Conservation (phyloP, 257 asterid species). For the Echium plantagineum region DNA sequence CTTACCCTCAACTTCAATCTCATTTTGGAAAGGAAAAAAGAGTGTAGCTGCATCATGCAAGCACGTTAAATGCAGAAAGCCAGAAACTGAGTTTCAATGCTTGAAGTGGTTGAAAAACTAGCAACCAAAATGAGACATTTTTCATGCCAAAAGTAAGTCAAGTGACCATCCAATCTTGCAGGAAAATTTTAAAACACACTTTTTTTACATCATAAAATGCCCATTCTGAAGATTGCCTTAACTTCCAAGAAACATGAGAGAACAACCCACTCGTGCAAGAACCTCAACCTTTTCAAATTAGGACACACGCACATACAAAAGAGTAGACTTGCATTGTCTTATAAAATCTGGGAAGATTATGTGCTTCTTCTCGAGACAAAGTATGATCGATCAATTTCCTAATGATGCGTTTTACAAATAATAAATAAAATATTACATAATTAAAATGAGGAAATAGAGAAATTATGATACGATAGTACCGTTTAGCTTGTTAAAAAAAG, state of each 20-base stretch:
- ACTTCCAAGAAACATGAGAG: neutral
- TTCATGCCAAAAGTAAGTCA: neutral
- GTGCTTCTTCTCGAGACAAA: neutral
- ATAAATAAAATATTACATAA: too few relatives aligned
- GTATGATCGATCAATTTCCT: too few relatives aligned
- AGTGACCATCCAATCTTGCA: conserved; percentile 17
- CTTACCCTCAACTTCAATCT: too few relatives aligned
- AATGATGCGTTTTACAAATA: too few relatives aligned
- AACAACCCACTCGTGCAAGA: conserved; percentile 13
- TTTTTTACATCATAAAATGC: conserved; percentile 1
- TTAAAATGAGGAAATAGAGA: too few relatives aligned
- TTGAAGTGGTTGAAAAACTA: conserved; percentile 2
- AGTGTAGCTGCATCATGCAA: too few relatives aligned
- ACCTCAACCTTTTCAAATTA: conserved; percentile 11
- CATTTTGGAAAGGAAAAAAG: too few relatives aligned
- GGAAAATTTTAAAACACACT: conserved; percentile 3
- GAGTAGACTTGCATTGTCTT: conserved; percentile 10
- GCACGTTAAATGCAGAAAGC: too few relatives aligned
- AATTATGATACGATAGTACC: too few relatives aligned
- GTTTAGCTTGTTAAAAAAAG: too few relatives aligned
- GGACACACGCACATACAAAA: neutral
- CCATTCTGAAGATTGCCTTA: conserved; percentile 2
- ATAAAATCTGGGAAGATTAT: neutral
- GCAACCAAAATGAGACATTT: neutral
- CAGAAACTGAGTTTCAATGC: too few relatives aligned